Base-by-base conservation (phyloP, 805 yeast species). In the Candida insectalens region DNA sequence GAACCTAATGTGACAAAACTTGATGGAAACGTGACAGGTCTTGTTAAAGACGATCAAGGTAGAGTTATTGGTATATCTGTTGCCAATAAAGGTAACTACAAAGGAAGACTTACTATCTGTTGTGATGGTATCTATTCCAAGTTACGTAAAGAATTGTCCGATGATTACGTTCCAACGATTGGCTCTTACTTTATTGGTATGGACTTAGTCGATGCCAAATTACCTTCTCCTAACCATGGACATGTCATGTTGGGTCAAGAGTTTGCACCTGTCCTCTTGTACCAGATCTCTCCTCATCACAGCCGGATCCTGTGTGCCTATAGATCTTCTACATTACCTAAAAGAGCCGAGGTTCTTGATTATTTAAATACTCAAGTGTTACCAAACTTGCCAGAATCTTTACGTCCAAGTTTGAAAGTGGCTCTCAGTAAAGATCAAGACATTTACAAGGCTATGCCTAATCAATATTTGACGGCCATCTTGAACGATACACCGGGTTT, bases 81-180 rank as follows among this genome's bases (percentile, higher is more conserved):
- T 13, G 58, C 63, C 20, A 63, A 62, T 6, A 63, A 65, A 20
- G 59, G 61, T 6, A 57, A 63, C 5, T 76, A 67, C 60, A 57
- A 57, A 15, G 83, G 81, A 3, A 71, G 74, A 36, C 51, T 87
- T 37, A 81, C 89, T 5, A 65, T 87, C 20, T 72, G 82, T 31
- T 84, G 94, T 51, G 98, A 92, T 57, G 98, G 98, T 39, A 88
- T 89, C 37, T 85, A 84, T 51, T 88, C 96, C 37, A 87, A 80
- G 57, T 85, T 89, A 64, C 72, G 98, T 54, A 83, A 75, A 53
- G 79, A 77, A 38, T 66, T 83, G 32, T 62, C 74, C 15, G 57
- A 67, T n/a, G 64, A 67, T 21, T 71, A 74, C 44, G 67, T 69
- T 16, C 94, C 97, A 9, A 47, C 55, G 1, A 71, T 83, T 15